A percentile compares a stretch with the other conserved stretches of the same genome.
These are phyloP conservation scores for Starmera dryadoides DNA, from an alignment of 805 yeast genomes.

Conservation along the genomic window DNA sequence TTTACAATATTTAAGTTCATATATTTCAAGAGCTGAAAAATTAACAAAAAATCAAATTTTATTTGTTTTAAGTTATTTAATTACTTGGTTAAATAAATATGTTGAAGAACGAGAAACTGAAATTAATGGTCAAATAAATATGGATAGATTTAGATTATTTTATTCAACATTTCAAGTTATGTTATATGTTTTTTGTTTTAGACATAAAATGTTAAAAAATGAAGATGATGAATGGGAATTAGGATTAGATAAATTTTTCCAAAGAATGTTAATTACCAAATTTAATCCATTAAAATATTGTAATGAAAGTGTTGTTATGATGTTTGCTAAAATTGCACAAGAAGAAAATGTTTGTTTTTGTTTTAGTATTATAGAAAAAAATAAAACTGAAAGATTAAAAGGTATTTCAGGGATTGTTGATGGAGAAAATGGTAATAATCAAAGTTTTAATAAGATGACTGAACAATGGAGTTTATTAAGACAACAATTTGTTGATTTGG, in stretches of 20 bases:
- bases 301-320: conserved; percentile 86
- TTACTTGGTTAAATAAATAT: conserved; percentile 78
- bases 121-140: conserved; percentile 58
- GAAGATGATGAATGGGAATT: conserved; percentile 59
- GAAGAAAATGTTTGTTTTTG: conserved; percentile 88
- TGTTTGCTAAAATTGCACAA: conserved; percentile 90
- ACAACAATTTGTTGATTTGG: conserved; percentile 82
- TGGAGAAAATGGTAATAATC: conserved; percentile 19
- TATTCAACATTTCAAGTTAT: conserved; percentile 89
- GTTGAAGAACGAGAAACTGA: conserved; percentile 82
- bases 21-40: conserved; percentile 77
- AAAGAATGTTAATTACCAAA: conserved; percentile 73
- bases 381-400: conserved; percentile 45
- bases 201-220: conserved; percentile 52
- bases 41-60: conserved; percentile 66
- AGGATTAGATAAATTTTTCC: conserved; percentile 78
- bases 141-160: conserved; percentile 85
- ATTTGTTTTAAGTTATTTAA: conserved; percentile 74
- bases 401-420: conserved; percentile 28
- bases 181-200: conserved; percentile 85
- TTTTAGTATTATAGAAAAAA: conserved; percentile 86
- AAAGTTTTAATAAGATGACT: conserved; percentile 16
- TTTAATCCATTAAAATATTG: conserved; percentile 93
- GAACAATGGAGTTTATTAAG: conserved; percentile 44
- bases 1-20: conserved; percentile 86